A percentile compares a stretch with the other conserved stretches of the same genome.
phyloP scores from a whole-genome alignment of 78 protist genomes.

The Thecamonas trahens region DNA sequence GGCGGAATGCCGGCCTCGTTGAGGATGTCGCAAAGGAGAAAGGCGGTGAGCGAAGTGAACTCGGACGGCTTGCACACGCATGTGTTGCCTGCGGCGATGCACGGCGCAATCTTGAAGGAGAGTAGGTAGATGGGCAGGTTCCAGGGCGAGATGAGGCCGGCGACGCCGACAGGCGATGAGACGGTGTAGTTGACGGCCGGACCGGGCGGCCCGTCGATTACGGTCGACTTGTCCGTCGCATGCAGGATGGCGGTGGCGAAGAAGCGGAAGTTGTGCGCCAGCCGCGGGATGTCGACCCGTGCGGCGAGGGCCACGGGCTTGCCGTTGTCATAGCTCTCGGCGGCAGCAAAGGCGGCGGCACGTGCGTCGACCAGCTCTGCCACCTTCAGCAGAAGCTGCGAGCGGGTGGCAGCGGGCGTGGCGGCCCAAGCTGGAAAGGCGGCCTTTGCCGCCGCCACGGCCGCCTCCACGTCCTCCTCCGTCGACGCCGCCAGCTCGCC shows the following conservation, averaged over 20 bases:
- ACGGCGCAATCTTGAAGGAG: conserved; percentile 91
- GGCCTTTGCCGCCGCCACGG: conserved; percentile 61
- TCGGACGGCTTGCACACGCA: conserved; percentile 79
- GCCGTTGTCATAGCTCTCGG: conserved; percentile 28
- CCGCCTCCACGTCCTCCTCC: conserved; percentile 58
- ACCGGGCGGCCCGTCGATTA: not conserved
- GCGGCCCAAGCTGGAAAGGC: conserved; percentile 67
- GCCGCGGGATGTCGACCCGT: conserved; percentile 52
- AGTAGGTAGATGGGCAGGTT: conserved; percentile 82
- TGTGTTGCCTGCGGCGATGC: conserved; percentile 63
- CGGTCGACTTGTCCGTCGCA: conserved; percentile 4
- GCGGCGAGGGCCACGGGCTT: conserved; percentile 52
- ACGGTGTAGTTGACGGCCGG: conserved; percentile 51
- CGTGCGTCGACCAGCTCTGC: conserved; percentile 62
- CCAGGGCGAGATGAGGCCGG: conserved; percentile 87
- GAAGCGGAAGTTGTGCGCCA: conserved; percentile 50
- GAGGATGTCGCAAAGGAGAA: conserved; percentile 32
- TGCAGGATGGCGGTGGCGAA: conserved; percentile 62
- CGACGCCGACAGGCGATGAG: conserved; percentile 72
- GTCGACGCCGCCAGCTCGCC: conserved; percentile 26
- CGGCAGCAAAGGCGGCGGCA: not conserved
- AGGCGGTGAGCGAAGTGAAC: conserved; percentile 67
- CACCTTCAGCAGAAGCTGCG: conserved; percentile 37
- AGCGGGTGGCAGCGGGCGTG: conserved; percentile 29
- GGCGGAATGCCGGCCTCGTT: conserved; percentile 57